Evolutionary conservation across 2,329 filamentous ascomycete genomes (phyloP).

Genomic region (Curvularia sp.): DNA sequence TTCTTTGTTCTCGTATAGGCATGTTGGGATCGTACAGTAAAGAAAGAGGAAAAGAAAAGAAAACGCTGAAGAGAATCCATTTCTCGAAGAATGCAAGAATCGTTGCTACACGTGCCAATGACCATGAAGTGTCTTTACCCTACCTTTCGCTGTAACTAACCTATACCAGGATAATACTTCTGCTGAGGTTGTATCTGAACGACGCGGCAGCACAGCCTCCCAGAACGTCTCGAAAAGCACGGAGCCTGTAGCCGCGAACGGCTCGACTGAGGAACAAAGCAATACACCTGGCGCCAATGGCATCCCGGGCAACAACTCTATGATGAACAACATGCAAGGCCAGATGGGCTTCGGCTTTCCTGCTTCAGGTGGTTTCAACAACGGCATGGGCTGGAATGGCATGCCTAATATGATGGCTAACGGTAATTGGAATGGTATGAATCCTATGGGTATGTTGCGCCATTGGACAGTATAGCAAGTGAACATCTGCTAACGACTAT

Average conservation of each 20-base stretch:
- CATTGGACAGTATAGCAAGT: background rate
- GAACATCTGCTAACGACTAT: slow-evolving; percentile 22
- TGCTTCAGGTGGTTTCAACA: slow-evolving; percentile 57
- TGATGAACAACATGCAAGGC: slow-evolving; percentile 39
- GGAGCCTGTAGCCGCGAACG: slow-evolving; percentile 30
- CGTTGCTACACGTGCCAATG: slow-evolving; percentile 32
- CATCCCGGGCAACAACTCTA: slow-evolving; percentile 32
- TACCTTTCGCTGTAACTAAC: slow-evolving; percentile 25
- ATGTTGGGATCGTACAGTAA: slow-evolving; percentile 15
- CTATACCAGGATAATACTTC: slow-evolving; percentile 24
- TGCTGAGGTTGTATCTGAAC: slow-evolving; percentile 20
- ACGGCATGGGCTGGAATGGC: slow-evolving; percentile 65
- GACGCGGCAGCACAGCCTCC: slow-evolving; percentile 27
- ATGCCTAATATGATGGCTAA: slow-evolving; percentile 56
- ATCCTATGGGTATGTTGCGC: slow-evolving; percentile 74
- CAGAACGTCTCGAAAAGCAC: slow-evolving; percentile 27
- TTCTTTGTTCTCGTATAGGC: slow-evolving; percentile 2
- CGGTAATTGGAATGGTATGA: slow-evolving; percentile 77
- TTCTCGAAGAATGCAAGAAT: slow-evolving; percentile 30
- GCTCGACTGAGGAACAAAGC: slow-evolving; percentile 27
- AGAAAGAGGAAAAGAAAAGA: slow-evolving; percentile 12
- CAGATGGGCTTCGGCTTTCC: slow-evolving; percentile 55
- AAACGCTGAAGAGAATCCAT: slow-evolving; percentile 6
- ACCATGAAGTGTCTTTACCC: slow-evolving; percentile 20
- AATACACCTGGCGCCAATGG: slow-evolving; percentile 26